Evolutionary conservation across 176 grass and related monocot species (phyloP).

Genomic region (Lolium perenne): DNA sequence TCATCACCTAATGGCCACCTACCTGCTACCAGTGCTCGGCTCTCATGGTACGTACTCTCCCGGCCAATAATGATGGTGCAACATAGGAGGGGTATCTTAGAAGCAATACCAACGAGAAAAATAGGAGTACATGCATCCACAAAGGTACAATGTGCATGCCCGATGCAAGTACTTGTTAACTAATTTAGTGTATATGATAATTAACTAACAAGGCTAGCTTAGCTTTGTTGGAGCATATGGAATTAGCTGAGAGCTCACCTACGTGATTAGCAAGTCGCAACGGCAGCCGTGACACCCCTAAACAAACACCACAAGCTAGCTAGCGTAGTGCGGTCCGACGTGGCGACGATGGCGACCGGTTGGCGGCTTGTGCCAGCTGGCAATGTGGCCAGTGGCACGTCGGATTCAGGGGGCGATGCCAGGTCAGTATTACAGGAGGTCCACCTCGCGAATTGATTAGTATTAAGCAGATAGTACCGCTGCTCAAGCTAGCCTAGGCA

Average conservation of each 20-base stretch:
- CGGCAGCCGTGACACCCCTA: constrained; percentile 21
- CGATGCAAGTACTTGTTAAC: background rate
- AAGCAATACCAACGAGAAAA: constrained; percentile 37
- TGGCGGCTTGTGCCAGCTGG: constrained; percentile 37
- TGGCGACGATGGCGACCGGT: constrained; percentile 47
- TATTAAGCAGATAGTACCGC: background rate
- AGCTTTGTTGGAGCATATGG: background rate
- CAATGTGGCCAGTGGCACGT: constrained; percentile 56
- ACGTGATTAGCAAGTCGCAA: constrained; percentile 37
- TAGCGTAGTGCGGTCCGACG: background rate
- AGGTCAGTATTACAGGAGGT: constrained; percentile 52
- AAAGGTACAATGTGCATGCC: constrained; percentile 8
- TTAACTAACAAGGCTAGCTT: background rate
- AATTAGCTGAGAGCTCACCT: background rate
- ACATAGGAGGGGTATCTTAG: constrained; percentile 41
- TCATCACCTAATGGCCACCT: constrained; percentile 35
- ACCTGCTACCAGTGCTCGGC: background rate
- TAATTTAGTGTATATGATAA: background rate
- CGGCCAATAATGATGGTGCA: constrained; percentile 20
- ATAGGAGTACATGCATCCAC: background rate
- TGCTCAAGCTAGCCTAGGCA: background rate
- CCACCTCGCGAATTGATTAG: background rate
- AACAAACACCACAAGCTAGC: constrained; percentile 9
- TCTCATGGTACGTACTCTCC: background rate
- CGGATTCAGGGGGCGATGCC: constrained; percentile 60